These are phyloP conservation scores for Phlegmacium glaucopus DNA, from an alignment of 768 basidiomycete genomes.

Conservation along the genomic window DNA sequence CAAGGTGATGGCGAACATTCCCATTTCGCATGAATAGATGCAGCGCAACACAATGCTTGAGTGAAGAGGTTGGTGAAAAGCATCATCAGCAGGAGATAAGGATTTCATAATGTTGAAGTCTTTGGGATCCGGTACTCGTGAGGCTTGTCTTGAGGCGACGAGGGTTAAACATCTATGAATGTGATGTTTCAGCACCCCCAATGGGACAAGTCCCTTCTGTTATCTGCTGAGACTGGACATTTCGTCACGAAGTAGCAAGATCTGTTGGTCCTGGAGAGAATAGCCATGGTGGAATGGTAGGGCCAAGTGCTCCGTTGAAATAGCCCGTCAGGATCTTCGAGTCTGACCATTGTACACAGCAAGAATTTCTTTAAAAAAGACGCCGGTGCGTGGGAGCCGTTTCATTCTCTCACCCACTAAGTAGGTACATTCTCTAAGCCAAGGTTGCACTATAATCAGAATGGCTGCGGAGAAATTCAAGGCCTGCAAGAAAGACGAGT, in stretches of 20 bases:
- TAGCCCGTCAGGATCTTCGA: neutral
- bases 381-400: neutral
- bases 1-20: constrained; percentile 33
- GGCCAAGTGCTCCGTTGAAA: no score
- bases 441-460: no score
- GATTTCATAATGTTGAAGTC: neutral
- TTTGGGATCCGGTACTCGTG: no score
- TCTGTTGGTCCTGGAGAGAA: no score
- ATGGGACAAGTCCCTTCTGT: neutral
- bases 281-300: no score
- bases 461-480: no score
- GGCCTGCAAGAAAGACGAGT: no score
- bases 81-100: neutral
- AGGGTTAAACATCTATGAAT: no score
- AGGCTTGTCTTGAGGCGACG: neutral
- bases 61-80: neutral
- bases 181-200: no score
- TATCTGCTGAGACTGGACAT: neutral
- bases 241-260: neutral
- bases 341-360: no score
- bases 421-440: no score
- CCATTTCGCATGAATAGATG: constrained; percentile 6
- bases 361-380: neutral
- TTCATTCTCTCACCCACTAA: neutral
- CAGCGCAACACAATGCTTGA: neutral